Conservation (phyloP, 2,329 filamentous ascomycete species). For the Claviceps sp. region DNA sequence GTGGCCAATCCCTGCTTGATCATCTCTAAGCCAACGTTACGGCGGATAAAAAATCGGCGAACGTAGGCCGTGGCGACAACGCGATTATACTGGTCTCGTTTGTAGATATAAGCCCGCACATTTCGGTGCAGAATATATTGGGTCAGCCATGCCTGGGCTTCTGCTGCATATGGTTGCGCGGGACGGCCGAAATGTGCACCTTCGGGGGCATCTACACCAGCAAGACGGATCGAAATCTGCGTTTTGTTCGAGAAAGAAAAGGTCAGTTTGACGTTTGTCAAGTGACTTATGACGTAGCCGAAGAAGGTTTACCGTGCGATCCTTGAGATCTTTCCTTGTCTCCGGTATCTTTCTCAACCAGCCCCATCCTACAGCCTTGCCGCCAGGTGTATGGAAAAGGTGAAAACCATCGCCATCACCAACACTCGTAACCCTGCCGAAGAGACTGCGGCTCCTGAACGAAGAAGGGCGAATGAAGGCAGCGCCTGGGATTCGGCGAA, state of each 20-base stretch:
- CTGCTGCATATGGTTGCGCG: constrained; percentile 69
- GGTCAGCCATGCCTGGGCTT: constrained; percentile 72
- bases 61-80: constrained; percentile 78
- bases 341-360: constrained; percentile 68
- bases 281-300: not conserved
- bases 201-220: constrained; percentile 88
- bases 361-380: constrained; percentile 77
- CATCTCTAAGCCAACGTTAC: constrained; percentile 85
- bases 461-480: constrained; percentile 60
- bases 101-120: constrained; percentile 72
- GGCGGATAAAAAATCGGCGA: constrained; percentile 51
- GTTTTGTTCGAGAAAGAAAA: not conserved
- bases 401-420: constrained; percentile 96
- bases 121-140: constrained; percentile 55
- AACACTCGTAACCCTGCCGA: constrained; percentile 81
- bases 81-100: constrained; percentile 81
- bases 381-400: constrained; percentile 89
- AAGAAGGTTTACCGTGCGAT: constrained; percentile 53
- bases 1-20: constrained; percentile 72
- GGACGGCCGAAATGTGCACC: constrained; percentile 81
- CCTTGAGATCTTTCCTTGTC: constrained; percentile 54
- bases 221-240: constrained; percentile 77
- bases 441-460: constrained; percentile 63
- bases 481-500: constrained; percentile 72
- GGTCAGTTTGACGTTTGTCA: not conserved